Base-by-base conservation (phyloP, 129 eudicot species). In the Artemisia annua region DNA sequence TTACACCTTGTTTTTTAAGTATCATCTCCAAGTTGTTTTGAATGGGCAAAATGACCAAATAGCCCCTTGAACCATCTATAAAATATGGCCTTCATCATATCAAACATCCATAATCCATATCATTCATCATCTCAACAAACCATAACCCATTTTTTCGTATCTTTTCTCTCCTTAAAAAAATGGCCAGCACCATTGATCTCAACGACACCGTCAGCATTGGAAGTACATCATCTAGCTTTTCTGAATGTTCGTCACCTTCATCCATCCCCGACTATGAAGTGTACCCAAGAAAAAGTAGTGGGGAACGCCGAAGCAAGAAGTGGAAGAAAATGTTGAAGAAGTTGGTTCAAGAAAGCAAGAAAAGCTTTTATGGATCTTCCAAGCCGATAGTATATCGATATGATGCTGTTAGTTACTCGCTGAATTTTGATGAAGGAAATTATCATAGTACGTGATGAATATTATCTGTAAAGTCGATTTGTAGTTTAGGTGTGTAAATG, bases 401-500 rank as follows among this genome's bases (percentile, higher is more conserved):
- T 26, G 97, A 91, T 39, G 90, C 81, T 2, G 80, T 80, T 44
- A 91, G 97, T 79, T 91, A 91, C 39, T 71, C 97, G 0, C 89
- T 84, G 57, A 88, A 91, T 67, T 91, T 88, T 43, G 97, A 91
- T 35, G 96, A 91, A 5, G 96, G 96, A 39, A 73, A 67, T n/a
- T n/a, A n/a, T 50, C 79, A 78, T 51, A 10, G 16, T n/a, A n/a
- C n/a, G n/a, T 20, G 55, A 71, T 53, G 82, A 71, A 32, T 19
- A 6, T 19, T 49, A 20, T 61, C 13, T 32, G 17, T 61, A 51
- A 35, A 0, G 44, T 35, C 10, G 4, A 30, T 30, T 30, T 30
- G 35, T 30, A 30, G 35, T 30, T 30, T 30, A 3, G 35, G 35
- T 30, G 35, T 30, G 35, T 30, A 30, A 30, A 30, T 30, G 35